Base-by-base conservation (phyloP, 1,284 basidiomycete species). In the Trichosporon faecale region DNA sequence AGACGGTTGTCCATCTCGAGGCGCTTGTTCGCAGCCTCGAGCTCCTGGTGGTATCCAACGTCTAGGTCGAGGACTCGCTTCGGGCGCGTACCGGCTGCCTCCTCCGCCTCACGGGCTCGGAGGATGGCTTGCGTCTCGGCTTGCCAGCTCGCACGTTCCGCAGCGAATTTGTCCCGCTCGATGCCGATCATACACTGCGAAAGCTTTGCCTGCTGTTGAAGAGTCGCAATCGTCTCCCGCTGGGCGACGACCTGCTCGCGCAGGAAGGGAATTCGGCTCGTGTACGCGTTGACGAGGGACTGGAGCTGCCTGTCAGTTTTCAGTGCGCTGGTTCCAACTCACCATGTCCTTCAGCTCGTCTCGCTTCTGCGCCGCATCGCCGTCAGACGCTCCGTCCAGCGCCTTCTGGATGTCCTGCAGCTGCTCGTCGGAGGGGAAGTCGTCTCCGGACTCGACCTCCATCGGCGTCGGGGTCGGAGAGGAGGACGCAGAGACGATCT, bases 1-100 rank as follows among this genome's bases (percentile, higher is more conserved):
- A 83, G 66, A n/a, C 79, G 71, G 60, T 83, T 83, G 64, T 82
- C 79, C 81, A 83, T 83, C 66, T 83, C 80, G 66, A 83, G 61
- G 12, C 81, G 73, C 73, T 82, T 82, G 70, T 83, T 83, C 23
- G 78, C 76, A 9, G 80, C 80, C 68, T 83, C 81, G 61, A 83
- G 75, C 68, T 82, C 81, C 66, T 81, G 78, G 68, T 83, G 81
- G 69, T 83, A 83, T 12, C 80, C 80, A 11, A 83, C 81, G 71
- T 82, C 78, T 16, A 83, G 71, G 61, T 83, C 79, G 16, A 82
- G 68, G 0, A 79, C 66, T 35, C 76, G 77, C 37, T 75, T 76
- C 12, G 75, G 77, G 29, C 75, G 72, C 7, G 71, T 73, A 1
- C 78, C 76, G 11, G 78, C 76, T 1, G 77, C 76, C 6, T 74